Percentiles rank a stretch among this genome's conserved stretches.
Evolutionary conservation across 805 yeast genomes (phyloP).

Genomic region (Nakazawaea sp.): DNA sequence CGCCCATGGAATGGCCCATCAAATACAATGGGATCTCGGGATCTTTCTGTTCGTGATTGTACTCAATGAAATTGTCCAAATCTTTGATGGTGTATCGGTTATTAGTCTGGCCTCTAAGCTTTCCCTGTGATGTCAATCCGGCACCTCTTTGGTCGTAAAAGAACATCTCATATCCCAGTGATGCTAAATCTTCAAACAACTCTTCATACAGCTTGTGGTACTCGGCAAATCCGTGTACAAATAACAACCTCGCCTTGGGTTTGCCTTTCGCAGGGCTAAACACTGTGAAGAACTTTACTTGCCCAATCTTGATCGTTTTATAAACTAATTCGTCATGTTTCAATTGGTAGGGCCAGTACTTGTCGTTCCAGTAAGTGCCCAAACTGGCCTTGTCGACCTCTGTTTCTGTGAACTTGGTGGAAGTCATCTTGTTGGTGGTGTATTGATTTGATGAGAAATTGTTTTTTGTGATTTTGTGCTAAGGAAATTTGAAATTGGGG

Average conservation of each 20-base stretch:
- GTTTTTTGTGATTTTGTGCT: too few relatives aligned
- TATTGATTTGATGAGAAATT: too few relatives aligned
- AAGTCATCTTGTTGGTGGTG: too few relatives aligned
- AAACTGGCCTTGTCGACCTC: background rate
- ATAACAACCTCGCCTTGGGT: conserved; percentile 45
- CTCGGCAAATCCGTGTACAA: conserved; percentile 73
- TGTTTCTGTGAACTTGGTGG: too few relatives aligned
- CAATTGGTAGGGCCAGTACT: conserved; percentile 3
- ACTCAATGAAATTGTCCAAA: conserved; percentile 48
- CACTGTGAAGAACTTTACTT: conserved; percentile 8
- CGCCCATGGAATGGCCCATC: conserved; percentile 80
- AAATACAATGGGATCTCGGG: conserved; percentile 37
- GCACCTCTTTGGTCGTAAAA: conserved; percentile 75
- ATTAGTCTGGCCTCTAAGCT: conserved; percentile 46
- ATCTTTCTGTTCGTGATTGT: conserved; percentile 28
- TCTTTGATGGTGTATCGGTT: conserved; percentile 53
- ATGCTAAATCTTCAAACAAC: conserved; percentile 44
- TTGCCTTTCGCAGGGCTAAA: conserved; percentile 1
- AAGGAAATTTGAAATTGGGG: too few relatives aligned
- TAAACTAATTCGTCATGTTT: background rate
- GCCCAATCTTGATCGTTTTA: conserved; percentile 7
- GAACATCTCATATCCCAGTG: conserved; percentile 55
- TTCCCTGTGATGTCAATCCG: conserved; percentile 51
- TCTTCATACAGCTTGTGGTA: conserved; percentile 40
- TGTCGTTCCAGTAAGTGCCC: conserved; percentile 5